Percentiles rank a stretch among this genome's conserved stretches.
Conservation (phyloP, 208 protist species). For the Acanthamoeba royreba region DNA sequence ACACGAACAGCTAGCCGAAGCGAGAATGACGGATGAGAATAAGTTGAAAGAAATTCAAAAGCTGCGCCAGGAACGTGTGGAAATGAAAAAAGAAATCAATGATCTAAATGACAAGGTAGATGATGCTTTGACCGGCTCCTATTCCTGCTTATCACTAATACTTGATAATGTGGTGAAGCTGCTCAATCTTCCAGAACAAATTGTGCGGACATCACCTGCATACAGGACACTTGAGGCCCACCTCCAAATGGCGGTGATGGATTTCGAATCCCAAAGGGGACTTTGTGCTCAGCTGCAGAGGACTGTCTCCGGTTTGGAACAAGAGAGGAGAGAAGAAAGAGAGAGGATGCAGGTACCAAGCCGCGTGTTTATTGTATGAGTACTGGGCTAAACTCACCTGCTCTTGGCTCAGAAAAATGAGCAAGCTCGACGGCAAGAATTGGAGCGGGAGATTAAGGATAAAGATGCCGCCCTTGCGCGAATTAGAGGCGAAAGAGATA, state of each 20-base stretch:
- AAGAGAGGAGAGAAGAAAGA: slow-evolving; percentile 15
- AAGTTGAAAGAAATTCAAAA: slow-evolving; percentile 29
- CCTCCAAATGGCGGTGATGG: slow-evolving; percentile 27
- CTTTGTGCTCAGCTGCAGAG: slow-evolving; percentile 22
- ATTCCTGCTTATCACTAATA: no score
- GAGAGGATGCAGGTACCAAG: background rate
- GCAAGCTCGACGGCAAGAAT: background rate
- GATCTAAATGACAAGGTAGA: background rate
- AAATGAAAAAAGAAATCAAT: background rate
- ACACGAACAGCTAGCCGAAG: background rate
- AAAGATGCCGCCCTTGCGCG: slow-evolving; percentile 7
- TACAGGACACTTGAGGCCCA: background rate
- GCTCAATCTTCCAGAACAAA: background rate
- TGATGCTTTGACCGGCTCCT: no score
- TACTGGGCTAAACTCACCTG: background rate
- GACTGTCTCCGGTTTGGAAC: background rate
- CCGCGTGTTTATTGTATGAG: no score
- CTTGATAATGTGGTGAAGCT: background rate
- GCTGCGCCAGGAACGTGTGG: background rate
- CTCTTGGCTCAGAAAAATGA: background rate
- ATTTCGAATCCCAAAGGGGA: background rate
- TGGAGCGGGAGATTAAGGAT: slow-evolving; percentile 11
- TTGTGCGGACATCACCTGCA: background rate
- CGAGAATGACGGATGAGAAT: background rate
- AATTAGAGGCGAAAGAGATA: slow-evolving; percentile 18